Evolutionary conservation across 108 stramenopile species (phyloP), one percentile per base, ranked within the genome.

Genomic region (Nannochloropsis salina): DNA sequence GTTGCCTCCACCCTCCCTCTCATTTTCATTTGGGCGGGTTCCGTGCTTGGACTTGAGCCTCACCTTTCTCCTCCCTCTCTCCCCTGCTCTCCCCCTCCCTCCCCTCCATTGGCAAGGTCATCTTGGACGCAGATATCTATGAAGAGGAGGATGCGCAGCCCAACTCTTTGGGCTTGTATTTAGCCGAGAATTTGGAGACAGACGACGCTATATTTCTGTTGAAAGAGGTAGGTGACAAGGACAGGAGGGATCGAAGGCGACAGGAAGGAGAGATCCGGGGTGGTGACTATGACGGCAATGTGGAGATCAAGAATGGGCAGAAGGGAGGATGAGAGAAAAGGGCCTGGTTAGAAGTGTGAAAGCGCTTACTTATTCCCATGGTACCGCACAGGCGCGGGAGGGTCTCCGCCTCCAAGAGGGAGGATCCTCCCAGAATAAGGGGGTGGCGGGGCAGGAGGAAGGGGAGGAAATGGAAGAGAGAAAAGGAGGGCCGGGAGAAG

Each of bases 131-230:
- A 9, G 95, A 96, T 88, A 94, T 96, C 86, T 96, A 94, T 86
- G 95, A 96, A 84, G 96, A 96, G 85, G 95, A 96, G 90, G 95
- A 96, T 90, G 95, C 94, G 3, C n/a, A 21, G 4, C 18, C 80
- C 83, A 84, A 81, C 81, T 22, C 22, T 9, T 6, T 3, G 81
- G 81, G 41, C 22, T 12, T 81, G 2, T 20, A 83, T 9, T 9
- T 20, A 20, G 42, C 15, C 43, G 82, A 42, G 41, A 42, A 43
- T 18, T 44, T 44, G 43, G 6, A 4, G 20, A 10, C 31, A 44
- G 15, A 20, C 43, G 44, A 45, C n/a, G 61, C 61, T n/a, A n/a
- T 74, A n/a, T 74, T 74, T n/a, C n/a, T 74, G 8, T n/a, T 74
- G 61, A n/a, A 74, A n/a, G n/a, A 74, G 61, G 61, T 74, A 74